Conservation (phyloP, 2,329 filamentous ascomycete genomes). For the Ophiobolus disseminans region DNA sequence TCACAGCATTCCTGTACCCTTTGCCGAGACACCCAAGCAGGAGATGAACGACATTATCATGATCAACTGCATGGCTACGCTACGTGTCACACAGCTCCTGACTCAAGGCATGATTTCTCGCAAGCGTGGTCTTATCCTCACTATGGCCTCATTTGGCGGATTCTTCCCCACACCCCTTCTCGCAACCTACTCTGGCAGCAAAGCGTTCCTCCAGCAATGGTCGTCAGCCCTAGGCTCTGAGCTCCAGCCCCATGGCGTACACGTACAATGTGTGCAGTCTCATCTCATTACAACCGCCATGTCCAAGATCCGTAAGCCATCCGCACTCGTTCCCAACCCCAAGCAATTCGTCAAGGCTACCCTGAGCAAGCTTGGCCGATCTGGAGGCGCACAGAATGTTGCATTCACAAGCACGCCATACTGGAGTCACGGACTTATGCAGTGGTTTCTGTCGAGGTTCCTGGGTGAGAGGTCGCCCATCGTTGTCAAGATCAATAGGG, state of each 20-base stretch:
- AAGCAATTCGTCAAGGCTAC: constrained; percentile 81
- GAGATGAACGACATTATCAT: constrained; percentile 91
- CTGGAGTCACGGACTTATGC: constrained; percentile 90
- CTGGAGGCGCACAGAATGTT: constrained; percentile 78
- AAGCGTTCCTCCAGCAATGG: constrained; percentile 98
- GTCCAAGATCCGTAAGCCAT: constrained; percentile 90
- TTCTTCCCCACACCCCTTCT: constrained; percentile 90
- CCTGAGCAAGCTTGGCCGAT: constrained; percentile 79
- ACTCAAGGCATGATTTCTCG: constrained; percentile 84
- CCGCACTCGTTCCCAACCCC: constrained; percentile 78
- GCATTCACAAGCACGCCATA: constrained; percentile 88
- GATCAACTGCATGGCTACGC: constrained; percentile 91
- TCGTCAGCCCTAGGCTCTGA: constrained; percentile 85
- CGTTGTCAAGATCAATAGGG: constrained; percentile 67
- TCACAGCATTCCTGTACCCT: constrained; percentile 90
- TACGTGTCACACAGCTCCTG: constrained; percentile 85
- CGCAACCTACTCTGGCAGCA: constrained; percentile 96
- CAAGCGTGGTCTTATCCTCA: constrained; percentile 87
- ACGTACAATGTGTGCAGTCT: constrained; percentile 89
- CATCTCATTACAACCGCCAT: constrained; percentile 96
- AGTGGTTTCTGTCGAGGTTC: constrained; percentile 75
- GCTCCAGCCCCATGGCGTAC: constrained; percentile 78
- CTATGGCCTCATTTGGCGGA: constrained; percentile 96
- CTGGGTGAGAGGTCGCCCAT: constrained; percentile 64
- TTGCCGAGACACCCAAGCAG: constrained; percentile 76